Conservation (phyloP, 139 green algal species). For the Nannochloris sp. region DNA sequence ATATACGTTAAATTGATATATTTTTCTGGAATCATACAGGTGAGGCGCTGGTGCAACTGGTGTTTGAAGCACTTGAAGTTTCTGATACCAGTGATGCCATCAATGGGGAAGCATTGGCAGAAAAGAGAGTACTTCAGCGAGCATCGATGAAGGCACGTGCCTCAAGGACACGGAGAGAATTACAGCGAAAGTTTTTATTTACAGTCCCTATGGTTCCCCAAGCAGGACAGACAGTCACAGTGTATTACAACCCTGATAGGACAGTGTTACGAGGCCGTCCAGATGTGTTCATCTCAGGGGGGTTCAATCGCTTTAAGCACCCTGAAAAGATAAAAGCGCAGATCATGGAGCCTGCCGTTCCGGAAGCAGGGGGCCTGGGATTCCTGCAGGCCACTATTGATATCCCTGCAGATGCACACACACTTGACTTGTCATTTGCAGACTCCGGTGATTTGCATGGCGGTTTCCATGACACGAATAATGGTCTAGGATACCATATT, state of each 20-base stretch:
- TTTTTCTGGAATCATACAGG: constrained; percentile 6
- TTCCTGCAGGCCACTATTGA: constrained; percentile 12
- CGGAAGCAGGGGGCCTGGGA: constrained; percentile 11
- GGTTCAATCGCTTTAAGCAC: constrained; percentile 80
- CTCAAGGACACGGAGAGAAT: constrained; percentile 42
- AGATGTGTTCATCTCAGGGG: constrained; percentile 65
- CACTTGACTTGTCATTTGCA: constrained; percentile 83
- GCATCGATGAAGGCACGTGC: constrained; percentile 39
- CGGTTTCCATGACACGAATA: constrained; percentile 86
- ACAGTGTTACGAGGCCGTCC: constrained; percentile 68
- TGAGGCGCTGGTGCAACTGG: constrained; percentile 23
- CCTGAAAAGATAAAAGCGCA: constrained; percentile 22
- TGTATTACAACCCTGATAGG: constrained; percentile 91
- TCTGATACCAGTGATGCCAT: neutral
- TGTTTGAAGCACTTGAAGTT: constrained; percentile 23
- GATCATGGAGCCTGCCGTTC: constrained; percentile 46
- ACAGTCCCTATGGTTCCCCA: constrained; percentile 50
- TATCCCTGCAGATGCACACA: constrained; percentile 71
- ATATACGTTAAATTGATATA: neutral
- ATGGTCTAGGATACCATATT: constrained; percentile 91
- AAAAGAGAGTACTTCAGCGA: constrained; percentile 41
- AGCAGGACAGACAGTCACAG: constrained; percentile 52
- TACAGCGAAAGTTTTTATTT: constrained; percentile 60
- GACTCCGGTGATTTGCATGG: constrained; percentile 49
- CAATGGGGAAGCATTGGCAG: constrained; percentile 34